Evolutionary conservation across 2,329 filamentous ascomycete species (phyloP), one percentile per base, ranked within the genome.

Genomic region (Cylindrodendrum hubeiense): DNA sequence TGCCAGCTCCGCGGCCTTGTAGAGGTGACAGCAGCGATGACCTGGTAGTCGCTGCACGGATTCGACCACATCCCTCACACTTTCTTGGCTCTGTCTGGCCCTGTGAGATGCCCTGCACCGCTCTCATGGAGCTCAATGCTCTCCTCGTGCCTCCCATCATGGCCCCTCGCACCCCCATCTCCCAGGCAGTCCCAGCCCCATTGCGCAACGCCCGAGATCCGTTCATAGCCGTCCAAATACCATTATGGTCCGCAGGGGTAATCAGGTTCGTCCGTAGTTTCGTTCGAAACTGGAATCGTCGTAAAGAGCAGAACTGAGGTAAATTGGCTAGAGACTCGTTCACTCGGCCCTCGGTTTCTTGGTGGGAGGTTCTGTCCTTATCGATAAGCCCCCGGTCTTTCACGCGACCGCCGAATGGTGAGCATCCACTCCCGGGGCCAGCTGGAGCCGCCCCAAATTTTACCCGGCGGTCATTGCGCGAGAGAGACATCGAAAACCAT

Each of bases 381-480:
- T 75, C 73, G 73, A 75, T 75, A 75, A 74, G 69, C 19, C 5
- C 33, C n/a, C 24, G 44, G 44, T 28, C 24, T 24, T 17, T 47
- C 15, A n/a, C 52, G 22, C n/a, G 41, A 28, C 21, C 34, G 21
- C 51, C 51, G n/a, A 43, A 22, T 37, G 43, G 33, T 63, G 39
- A 66, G 66, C 61, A 62, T 63, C 68, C 68, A 59, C 65, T 50
- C 49, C 19, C 60, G 63, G 57, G 37, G 58, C 58, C 60, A 55
- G 70, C 21, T 54, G 58, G 63, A 63, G 72, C 72, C 65, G 55
- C 51, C 60, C 69, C 70, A 75, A 75, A 75, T 75, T 75, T 75
- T 75, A 74, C 73, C 72, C 63, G 63, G 60, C 69, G 55, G 62
- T 69, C 62, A 55, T 62, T 33, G 52, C 51, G 46, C 15, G 37